phyloP scores from a whole-genome alignment of 2,329 filamentous ascomycete genomes.

The Shiraia sp. region DNA sequence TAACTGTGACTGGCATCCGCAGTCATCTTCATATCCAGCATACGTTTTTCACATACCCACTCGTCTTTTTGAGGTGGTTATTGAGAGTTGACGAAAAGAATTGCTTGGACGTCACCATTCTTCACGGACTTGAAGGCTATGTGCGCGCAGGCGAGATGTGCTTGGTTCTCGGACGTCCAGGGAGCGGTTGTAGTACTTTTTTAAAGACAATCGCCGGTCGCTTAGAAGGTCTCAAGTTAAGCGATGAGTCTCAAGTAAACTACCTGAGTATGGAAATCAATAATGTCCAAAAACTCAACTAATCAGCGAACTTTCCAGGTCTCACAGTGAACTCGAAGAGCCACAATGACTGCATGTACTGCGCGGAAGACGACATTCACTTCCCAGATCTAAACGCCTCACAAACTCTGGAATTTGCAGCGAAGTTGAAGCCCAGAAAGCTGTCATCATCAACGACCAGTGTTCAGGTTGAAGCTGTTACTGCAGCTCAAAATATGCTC shows the following conservation, averaged over 20 bases:
- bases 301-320: slow-evolving; percentile 59
- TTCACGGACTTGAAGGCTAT: neutral
- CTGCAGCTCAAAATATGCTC: neutral
- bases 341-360: slow-evolving; percentile 76
- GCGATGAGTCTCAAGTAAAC: slow-evolving; percentile 45
- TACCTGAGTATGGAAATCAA: slow-evolving; percentile 61
- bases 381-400: slow-evolving; percentile 80
- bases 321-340: slow-evolving; percentile 72
- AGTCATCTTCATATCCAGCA: too few species aligned
- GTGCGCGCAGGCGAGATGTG: slow-evolving; percentile 44
- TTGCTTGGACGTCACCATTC: too few species aligned
- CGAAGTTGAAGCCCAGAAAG: slow-evolving; percentile 64
- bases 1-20: too few species aligned
- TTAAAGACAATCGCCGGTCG: slow-evolving; percentile 55
- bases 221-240: neutral
- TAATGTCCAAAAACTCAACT: slow-evolving; percentile 26
- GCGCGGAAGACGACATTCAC: slow-evolving; percentile 79
- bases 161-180: slow-evolving; percentile 47
- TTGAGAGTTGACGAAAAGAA: too few species aligned
- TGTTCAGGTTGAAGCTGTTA: neutral
- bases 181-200: slow-evolving; percentile 63
- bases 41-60: too few species aligned
- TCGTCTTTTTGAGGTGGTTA: too few species aligned
- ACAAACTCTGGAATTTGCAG: slow-evolving; percentile 78
- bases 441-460: neutral